These are phyloP conservation scores for Solanum rostratum DNA, from an alignment of 257 asterid species.

Conservation along the genomic window DNA sequence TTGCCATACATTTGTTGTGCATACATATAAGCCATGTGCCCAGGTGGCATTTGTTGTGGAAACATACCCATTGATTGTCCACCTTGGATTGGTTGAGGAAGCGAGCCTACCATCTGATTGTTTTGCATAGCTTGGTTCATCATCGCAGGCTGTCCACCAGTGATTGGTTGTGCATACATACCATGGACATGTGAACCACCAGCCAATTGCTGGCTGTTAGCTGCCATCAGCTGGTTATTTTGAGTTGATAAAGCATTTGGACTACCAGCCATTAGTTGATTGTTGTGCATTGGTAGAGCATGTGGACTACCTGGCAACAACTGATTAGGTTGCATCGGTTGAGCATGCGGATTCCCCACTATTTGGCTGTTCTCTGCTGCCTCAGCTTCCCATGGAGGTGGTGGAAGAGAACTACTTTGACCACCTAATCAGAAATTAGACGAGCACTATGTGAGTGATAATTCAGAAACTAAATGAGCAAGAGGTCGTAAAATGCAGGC, in stretches of 20 bases:
- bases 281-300: background rate
- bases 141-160: constrained; percentile 22
- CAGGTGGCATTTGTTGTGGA: constrained; percentile 58
- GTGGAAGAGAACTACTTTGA: constrained; percentile 51
- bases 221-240: constrained; percentile 4
- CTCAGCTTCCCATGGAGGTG: constrained; percentile 95
- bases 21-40: constrained; percentile 73
- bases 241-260: background rate
- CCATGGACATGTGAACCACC: constrained; percentile 32
- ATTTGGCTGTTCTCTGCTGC: constrained; percentile 30
- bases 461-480: background rate
- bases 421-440: constrained; percentile 26
- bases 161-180: constrained; percentile 30
- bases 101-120: constrained; percentile 24
- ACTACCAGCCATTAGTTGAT: constrained; percentile 4
- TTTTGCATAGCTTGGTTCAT: constrained; percentile 22
- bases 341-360: constrained; percentile 27
- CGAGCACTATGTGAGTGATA: background rate
- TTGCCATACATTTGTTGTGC: constrained; percentile 60
- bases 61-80: constrained; percentile 32
- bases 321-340: constrained; percentile 33
- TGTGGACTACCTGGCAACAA: constrained; percentile 9
- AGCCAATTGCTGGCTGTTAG: constrained; percentile 27
- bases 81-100: constrained; percentile 23
- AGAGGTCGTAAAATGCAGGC: background rate